phyloP scores from a whole-genome alignment of 2,329 filamentous ascomycete genomes.

The Cyphellophora attinorum region DNA sequence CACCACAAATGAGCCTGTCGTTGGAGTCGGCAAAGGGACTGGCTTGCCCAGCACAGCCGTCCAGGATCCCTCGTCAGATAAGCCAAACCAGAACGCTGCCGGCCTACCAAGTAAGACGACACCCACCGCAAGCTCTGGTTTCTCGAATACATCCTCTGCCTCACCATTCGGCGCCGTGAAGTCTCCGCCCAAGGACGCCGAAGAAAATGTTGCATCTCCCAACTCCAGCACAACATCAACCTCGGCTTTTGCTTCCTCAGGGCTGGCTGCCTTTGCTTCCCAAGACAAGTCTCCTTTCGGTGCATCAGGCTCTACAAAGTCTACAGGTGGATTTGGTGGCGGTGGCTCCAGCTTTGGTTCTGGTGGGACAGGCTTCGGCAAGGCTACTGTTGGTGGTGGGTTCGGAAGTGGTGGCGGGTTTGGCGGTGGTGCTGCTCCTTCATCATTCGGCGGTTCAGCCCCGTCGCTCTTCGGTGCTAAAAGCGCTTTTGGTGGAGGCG shows the following conservation, averaged over 20 bases:
- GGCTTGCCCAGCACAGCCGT: neutral
- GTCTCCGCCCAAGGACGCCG: conserved; percentile 17
- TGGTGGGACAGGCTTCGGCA: conserved; percentile 26
- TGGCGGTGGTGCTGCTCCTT: conserved; percentile 35
- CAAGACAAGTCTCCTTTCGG: conserved; percentile 57
- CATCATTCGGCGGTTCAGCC: neutral
- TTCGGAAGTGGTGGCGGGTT: conserved; percentile 27
- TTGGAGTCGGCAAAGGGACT: neutral
- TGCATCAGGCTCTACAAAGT: conserved; percentile 30
- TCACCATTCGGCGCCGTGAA: conserved; percentile 33
- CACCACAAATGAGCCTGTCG: neutral
- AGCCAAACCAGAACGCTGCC: neutral
- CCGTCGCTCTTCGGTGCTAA: neutral
- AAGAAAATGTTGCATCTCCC: conserved; percentile 40
- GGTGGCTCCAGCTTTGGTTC: conserved; percentile 14
- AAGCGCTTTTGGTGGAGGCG: neutral
- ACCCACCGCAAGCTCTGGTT: conserved; percentile 22
- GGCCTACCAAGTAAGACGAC: neutral
- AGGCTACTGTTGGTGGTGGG: conserved; percentile 23
- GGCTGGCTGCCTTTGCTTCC: conserved; percentile 56
- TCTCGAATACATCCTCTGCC: conserved; percentile 32
- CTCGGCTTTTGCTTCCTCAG: conserved; percentile 59
- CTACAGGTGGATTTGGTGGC: conserved; percentile 6
- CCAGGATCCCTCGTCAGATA: neutral
- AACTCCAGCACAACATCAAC: conserved; percentile 46